Conservation (phyloP, 2,329 filamentous ascomycete genomes). For the Xylaria sp. region DNA sequence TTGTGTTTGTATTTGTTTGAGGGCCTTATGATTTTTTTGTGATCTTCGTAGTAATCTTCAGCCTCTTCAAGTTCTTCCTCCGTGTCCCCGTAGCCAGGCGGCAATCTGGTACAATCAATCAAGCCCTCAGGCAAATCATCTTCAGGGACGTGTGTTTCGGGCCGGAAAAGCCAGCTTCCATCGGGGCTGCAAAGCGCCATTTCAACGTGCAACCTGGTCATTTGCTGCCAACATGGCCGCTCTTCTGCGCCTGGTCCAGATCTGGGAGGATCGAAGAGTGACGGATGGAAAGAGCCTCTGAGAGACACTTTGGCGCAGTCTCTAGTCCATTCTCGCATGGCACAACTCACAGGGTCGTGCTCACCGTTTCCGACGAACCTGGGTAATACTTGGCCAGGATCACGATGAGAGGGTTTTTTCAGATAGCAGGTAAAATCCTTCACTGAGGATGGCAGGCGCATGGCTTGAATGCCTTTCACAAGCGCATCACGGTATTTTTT, state of each 20-base stretch:
- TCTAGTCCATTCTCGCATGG: constrained; percentile 10
- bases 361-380: background rate
- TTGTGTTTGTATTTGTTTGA: background rate
- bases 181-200: background rate
- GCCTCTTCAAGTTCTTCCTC: background rate
- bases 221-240: constrained; percentile 13
- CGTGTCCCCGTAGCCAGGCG: constrained; percentile 11
- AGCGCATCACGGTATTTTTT: constrained; percentile 3
- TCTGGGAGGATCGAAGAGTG: constrained; percentile 14
- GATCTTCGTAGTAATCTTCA: constrained; percentile 4
- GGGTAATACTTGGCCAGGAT: background rate
- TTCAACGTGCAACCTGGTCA: background rate
- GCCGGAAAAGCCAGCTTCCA: constrained; percentile 16
- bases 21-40: background rate
- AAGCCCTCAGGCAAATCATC: constrained; percentile 3
- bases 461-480: background rate
- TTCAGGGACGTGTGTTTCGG: background rate
- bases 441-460: background rate
- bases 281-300: constrained; percentile 9
- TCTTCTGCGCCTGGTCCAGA: background rate
- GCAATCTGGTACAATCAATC: constrained; percentile 3
- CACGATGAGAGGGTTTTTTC: background rate
- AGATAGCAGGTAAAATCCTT: background rate
- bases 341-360: constrained; percentile 13
- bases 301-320: constrained; percentile 10